Evolutionary conservation across 2,329 filamentous ascomycete genomes (phyloP), one percentile per base, ranked within the genome.

Genomic region (Graphilbum sp.): DNA sequence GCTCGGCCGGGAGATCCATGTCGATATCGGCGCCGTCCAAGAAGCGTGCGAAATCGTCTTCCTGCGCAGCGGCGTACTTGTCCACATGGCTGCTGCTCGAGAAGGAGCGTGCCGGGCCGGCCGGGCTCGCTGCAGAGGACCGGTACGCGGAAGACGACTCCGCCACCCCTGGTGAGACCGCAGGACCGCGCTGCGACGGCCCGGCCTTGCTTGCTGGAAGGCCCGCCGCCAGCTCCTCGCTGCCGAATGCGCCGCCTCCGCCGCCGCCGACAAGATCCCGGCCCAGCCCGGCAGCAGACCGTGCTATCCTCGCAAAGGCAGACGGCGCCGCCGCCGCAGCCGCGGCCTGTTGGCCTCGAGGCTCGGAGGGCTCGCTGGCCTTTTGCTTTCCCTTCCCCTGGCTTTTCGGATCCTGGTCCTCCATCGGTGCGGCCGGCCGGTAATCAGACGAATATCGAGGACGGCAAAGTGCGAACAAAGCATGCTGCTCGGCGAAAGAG

Each of bases 11-110:
- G 16, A 43, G 18, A 18, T 40, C 38, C 19, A 33, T 27, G 36
- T 41, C 39, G 10, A 43, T 34, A 31, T 32, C 27, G 6, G 38
- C 37, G 20, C 36, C 45, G 40, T 57, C 52, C 27, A 62, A 43
- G 38, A 62, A 63, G 2, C 45, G 46, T 2, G 57, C 50, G 39
- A 62, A 63, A 1, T 49, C 50, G 4, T 50, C 48, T 41, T 62
- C 58, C 32, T 56, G 51, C 13, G 36, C 44, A 6, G 46, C 48
- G 12, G 48, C 43, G 32, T 57, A 52, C 34, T 49, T 46, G 20
- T 52, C 49, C 2, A 45, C 38, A 13, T 52, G 48, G 11, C 47
- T 38, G 34, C 36, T 18, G 11, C 18, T 18, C 16, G 37, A 38
- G 11, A 25, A n/a, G n/a, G n/a, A n/a, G n/a, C n/a, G 19, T 1